A percentile compares a stretch with the other conserved stretches of the same genome.
Conservation (phyloP, 2,329 filamentous ascomycete species). For the Incumbomyces delicatus region DNA sequence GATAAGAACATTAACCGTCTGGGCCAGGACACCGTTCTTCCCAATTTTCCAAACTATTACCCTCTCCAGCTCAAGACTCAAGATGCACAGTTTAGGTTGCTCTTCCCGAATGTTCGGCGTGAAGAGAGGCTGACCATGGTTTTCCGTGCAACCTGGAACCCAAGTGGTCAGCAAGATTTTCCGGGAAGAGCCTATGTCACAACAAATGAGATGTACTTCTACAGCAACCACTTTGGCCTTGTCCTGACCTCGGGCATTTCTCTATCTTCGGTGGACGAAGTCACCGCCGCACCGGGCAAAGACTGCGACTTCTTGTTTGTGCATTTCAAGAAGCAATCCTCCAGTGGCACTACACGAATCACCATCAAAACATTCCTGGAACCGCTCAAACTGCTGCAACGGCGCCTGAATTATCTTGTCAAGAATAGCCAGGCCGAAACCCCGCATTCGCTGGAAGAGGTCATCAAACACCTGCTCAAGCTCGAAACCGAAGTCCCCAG, state of each 20-base stretch:
- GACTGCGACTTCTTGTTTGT: constrained; percentile 91
- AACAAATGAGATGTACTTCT: constrained; percentile 82
- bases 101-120: constrained; percentile 71
- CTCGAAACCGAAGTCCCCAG: constrained; percentile 55
- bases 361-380: constrained; percentile 92
- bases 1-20: constrained; percentile 35
- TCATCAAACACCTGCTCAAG: constrained; percentile 62
- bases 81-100: constrained; percentile 81
- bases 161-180: constrained; percentile 66
- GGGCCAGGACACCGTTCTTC: constrained; percentile 24
- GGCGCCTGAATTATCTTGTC: constrained; percentile 74
- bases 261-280: constrained; percentile 70
- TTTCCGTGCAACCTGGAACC: constrained; percentile 83
- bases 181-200: constrained; percentile 83
- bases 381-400: constrained; percentile 69
- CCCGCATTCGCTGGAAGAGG: constrained; percentile 56
- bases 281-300: constrained; percentile 77
- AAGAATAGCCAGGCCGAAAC: constrained; percentile 67
- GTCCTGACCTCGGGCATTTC: constrained; percentile 72
- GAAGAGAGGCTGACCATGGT: constrained; percentile 82
- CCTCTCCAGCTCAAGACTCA: constrained; percentile 74
- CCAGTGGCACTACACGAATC: constrained; percentile 57
- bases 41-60: constrained; percentile 61
- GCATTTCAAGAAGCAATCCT: constrained; percentile 58
- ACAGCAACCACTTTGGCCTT: constrained; percentile 86